These are phyloP conservation scores for Oligophagozyma castellii DNA, from an alignment of 1,139 yeast species.

Conservation along the genomic window DNA sequence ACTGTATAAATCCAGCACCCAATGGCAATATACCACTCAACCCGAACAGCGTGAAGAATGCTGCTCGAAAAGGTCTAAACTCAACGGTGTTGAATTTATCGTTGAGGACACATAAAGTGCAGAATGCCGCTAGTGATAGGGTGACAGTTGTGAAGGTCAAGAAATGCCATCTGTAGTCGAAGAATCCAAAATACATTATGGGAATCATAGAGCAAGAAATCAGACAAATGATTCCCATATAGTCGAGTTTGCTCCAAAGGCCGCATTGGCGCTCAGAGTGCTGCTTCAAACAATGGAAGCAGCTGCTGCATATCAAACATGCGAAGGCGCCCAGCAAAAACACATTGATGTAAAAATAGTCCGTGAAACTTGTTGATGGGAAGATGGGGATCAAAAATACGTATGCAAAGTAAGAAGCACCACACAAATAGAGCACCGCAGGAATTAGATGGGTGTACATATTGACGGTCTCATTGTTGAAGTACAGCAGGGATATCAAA, in stretches of 20 bases:
- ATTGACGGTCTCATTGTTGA: slow-evolving; percentile 76
- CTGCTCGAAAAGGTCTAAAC: slow-evolving; percentile 65
- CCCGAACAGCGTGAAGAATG: slow-evolving; percentile 71
- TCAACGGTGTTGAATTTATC: slow-evolving; percentile 51
- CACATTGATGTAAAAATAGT: slow-evolving; percentile 30
- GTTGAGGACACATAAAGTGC: slow-evolving; percentile 52
- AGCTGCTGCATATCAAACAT: slow-evolving; percentile 63
- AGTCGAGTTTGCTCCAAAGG: slow-evolving; percentile 67
- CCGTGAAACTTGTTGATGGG: slow-evolving; percentile 34
- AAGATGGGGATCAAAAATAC: slow-evolving; percentile 29
- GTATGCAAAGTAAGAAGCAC: slow-evolving; percentile 19
- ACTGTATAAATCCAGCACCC: slow-evolving; percentile 33
- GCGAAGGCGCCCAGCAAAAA: slow-evolving; percentile 38
- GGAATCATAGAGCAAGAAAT: slow-evolving; percentile 70
- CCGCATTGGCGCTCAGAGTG: slow-evolving; percentile 49
- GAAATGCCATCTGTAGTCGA: slow-evolving; percentile 35
- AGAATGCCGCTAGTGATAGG: slow-evolving; percentile 40
- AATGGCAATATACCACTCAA: slow-evolving; percentile 71
- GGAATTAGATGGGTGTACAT: slow-evolving; percentile 74
- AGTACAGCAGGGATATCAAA: slow-evolving; percentile 42
- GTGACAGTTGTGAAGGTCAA: slow-evolving; percentile 38
- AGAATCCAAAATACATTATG: slow-evolving; percentile 52
- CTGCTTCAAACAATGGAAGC: slow-evolving; percentile 64
- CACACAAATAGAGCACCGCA: slow-evolving; percentile 30
- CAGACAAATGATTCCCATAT: slow-evolving; percentile 70